These are phyloP conservation scores for Phytophthora kernoviae DNA, from an alignment of 352 stramenopile genomes.

Conservation along the genomic window DNA sequence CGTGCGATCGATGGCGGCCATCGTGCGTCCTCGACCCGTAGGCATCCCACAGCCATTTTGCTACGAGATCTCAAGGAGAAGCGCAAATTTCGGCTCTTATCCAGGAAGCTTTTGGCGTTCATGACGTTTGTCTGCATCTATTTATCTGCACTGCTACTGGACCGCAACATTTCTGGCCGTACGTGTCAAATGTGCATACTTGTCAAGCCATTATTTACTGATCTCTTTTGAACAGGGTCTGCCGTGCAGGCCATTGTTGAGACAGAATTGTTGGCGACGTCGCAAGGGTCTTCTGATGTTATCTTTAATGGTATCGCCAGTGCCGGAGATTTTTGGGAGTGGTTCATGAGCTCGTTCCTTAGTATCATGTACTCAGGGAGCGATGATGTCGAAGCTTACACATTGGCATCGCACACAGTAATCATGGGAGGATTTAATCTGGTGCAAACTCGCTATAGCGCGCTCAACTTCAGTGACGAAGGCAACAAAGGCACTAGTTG, in stretches of 20 bases:
- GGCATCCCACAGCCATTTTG: slow-evolving; percentile 59
- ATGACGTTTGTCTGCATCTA: slow-evolving; percentile 74
- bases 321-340: slow-evolving; percentile 54
- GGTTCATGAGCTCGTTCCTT: slow-evolving; percentile 68
- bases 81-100: slow-evolving; percentile 68
- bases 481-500: slow-evolving; percentile 45
- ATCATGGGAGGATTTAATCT: slow-evolving; percentile 77
- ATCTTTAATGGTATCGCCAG: slow-evolving; percentile 52
- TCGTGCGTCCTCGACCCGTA: slow-evolving; percentile 14
- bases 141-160: slow-evolving; percentile 57
- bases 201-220: neutral
- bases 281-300: slow-evolving; percentile 35
- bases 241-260: slow-evolving; percentile 61
- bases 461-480: slow-evolving; percentile 49
- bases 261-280: slow-evolving; percentile 51
- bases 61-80: slow-evolving; percentile 70
- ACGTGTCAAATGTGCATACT: slow-evolving; percentile 20
- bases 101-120: slow-evolving; percentile 65
- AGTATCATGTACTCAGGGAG: slow-evolving; percentile 50
- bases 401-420: slow-evolving; percentile 60
- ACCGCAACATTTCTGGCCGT: slow-evolving; percentile 77
- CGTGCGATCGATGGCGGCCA: slow-evolving; percentile 28
- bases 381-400: slow-evolving; percentile 48
- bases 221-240: slow-evolving; percentile 35
- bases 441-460: slow-evolving; percentile 50